Conservation (phyloP, 805 yeast genomes). For the Pichia eremophila region DNA sequence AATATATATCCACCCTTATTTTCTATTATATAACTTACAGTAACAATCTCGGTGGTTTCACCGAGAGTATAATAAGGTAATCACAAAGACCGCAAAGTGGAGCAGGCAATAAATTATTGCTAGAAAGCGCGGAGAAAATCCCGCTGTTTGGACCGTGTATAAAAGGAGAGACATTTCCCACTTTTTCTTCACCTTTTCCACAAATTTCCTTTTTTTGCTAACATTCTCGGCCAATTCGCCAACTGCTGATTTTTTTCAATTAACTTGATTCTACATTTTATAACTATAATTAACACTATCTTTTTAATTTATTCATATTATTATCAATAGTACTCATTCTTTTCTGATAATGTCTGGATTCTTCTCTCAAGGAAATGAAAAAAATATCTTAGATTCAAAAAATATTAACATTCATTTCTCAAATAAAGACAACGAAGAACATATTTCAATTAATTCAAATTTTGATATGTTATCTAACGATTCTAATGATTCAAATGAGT, state of each 20-base stretch:
- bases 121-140: not conserved
- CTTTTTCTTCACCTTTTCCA: too few relatives aligned
- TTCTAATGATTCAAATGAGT: slow-evolving; percentile 31
- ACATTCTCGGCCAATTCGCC: too few relatives aligned
- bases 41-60: too few relatives aligned
- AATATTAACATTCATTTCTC: not conserved
- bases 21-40: too few relatives aligned
- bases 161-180: not conserved
- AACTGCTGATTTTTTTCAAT: too few relatives aligned
- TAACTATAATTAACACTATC: too few relatives aligned
- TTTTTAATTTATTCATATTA: not conserved
- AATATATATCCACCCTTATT: too few relatives aligned
- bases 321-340: not conserved
- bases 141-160: not conserved
- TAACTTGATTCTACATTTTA: too few relatives aligned
- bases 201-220: too few relatives aligned
- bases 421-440: not conserved
- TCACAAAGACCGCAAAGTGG: too few relatives aligned
- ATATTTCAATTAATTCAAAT: not conserved
- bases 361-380: not conserved
- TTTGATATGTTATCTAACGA: slow-evolving; percentile 22
- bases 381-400: not conserved
- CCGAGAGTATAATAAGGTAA: too few relatives aligned
- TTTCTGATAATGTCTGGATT: not conserved
- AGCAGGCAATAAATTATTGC: not conserved